Evolutionary conservation across 192 early-diverging fungal genomes (phyloP).

Genomic region (Backusella tuberculispora): DNA sequence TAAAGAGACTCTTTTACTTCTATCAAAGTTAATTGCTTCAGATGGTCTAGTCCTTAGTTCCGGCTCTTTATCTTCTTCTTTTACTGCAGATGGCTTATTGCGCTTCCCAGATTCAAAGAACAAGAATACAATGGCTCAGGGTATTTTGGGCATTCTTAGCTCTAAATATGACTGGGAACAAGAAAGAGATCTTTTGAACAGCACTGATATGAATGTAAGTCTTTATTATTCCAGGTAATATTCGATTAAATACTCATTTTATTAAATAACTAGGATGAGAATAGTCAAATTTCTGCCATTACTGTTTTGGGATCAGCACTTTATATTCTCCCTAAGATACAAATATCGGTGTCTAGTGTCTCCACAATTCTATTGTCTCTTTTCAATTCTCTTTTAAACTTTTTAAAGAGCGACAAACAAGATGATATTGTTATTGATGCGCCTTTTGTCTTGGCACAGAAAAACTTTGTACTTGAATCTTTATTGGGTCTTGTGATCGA

Average conservation of each 20-base stretch:
- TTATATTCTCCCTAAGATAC: slow-evolving; percentile 48
- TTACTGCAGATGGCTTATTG: slow-evolving; percentile 52
- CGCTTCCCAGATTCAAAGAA: slow-evolving; percentile 46
- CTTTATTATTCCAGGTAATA: not conserved
- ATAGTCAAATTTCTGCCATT: slow-evolving; percentile 35
- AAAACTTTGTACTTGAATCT: slow-evolving; percentile 47
- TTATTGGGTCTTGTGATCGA: slow-evolving; percentile 55
- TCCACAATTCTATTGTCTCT: slow-evolving; percentile 35
- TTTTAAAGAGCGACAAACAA: slow-evolving; percentile 34
- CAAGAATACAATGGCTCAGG: slow-evolving; percentile 39
- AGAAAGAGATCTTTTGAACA: slow-evolving; percentile 47
- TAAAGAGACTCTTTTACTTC: slow-evolving; percentile 50
- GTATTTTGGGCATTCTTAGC: slow-evolving; percentile 44
- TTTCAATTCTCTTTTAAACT: slow-evolving; percentile 34
- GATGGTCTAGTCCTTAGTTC: slow-evolving; percentile 41
- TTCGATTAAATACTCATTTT: not conserved
- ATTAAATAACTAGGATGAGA: slow-evolving; percentile 11
- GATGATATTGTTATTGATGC: slow-evolving; percentile 36
- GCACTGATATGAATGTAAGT: slow-evolving; percentile 43
- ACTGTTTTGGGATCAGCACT: slow-evolving; percentile 47
- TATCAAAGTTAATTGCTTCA: slow-evolving; percentile 49
- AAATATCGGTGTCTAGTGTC: slow-evolving; percentile 35
- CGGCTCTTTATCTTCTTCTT: slow-evolving; percentile 49
- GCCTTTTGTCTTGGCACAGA: slow-evolving; percentile 49
- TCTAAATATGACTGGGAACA: slow-evolving; percentile 52